Percentiles rank a stretch among this genome's conserved stretches.
Evolutionary conservation across 2,329 filamentous ascomycete species (phyloP).

Genomic region (Xylaria sp.): DNA sequence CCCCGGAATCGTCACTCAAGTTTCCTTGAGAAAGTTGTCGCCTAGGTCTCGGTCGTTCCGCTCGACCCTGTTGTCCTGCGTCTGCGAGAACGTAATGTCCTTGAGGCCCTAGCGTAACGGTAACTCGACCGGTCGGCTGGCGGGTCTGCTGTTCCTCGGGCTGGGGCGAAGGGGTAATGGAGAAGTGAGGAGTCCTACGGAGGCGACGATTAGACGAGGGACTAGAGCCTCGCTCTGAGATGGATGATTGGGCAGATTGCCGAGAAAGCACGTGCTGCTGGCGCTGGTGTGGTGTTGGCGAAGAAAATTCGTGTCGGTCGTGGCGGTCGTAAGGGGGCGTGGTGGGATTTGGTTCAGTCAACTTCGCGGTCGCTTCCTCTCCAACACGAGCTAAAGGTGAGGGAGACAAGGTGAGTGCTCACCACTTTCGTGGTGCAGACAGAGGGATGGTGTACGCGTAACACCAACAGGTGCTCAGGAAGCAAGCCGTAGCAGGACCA

Average conservation of each 20-base stretch:
- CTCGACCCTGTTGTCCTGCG: slow-evolving; percentile 35
- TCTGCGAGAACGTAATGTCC: slow-evolving; percentile 41
- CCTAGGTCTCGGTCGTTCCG: slow-evolving; percentile 31
- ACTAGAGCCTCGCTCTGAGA: slow-evolving; percentile 45
- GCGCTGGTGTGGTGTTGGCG: slow-evolving; percentile 43
- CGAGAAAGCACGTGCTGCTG: slow-evolving; percentile 43
- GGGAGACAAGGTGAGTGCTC: slow-evolving; percentile 52
- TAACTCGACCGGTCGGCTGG: slow-evolving; percentile 41
- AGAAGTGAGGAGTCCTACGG: slow-evolving; percentile 57
- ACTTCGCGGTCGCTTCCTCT: slow-evolving; percentile 46
- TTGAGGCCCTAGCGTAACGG: slow-evolving; percentile 51
- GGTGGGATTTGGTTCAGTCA: slow-evolving; percentile 47
- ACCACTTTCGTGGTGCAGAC: slow-evolving; percentile 45
- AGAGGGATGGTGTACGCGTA: slow-evolving; percentile 17
- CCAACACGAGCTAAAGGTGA: slow-evolving; percentile 40
- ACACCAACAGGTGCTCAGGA: slow-evolving; percentile 6
- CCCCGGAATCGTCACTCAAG: slow-evolving; percentile 47
- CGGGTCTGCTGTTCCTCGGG: slow-evolving; percentile 33
- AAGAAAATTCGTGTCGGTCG: slow-evolving; percentile 54
- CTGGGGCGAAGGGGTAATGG: slow-evolving; percentile 47
- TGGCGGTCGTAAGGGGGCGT: slow-evolving; percentile 55
- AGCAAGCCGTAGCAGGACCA: slow-evolving; percentile 5
- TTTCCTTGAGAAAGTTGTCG: slow-evolving; percentile 51
- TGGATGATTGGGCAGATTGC: slow-evolving; percentile 39
- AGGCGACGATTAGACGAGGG: slow-evolving; percentile 52